A percentile compares a stretch with the other conserved stretches of the same genome.
These are phyloP conservation scores for Lagerstroemia speciosa DNA, from an alignment of 345 rosid genomes.

Conservation along the genomic window DNA sequence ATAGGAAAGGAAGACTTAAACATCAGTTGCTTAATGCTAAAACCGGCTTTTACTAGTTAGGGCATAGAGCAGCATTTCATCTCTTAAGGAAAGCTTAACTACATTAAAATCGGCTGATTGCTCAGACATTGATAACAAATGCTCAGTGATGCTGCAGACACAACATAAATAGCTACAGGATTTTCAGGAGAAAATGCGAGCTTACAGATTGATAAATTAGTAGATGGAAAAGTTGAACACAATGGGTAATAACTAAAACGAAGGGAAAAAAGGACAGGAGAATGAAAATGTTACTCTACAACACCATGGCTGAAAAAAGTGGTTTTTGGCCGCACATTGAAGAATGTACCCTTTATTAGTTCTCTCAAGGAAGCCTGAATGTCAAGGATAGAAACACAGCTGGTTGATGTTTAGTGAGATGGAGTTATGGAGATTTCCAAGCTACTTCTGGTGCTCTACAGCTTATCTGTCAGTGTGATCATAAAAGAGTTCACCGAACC, in stretches of 20 bases:
- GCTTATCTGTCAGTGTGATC: slow-evolving; percentile 77
- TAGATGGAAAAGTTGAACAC: not conserved
- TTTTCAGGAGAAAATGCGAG: not conserved
- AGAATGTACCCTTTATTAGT: not conserved
- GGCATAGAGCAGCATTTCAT: no score
- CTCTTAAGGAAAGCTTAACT: no score
- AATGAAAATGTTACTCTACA: slow-evolving; percentile 1
- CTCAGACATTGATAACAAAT: not conserved
- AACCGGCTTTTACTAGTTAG: no score
- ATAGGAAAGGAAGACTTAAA: no score
- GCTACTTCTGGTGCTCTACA: slow-evolving; percentile 7
- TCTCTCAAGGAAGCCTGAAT: not conserved
- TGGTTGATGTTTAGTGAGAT: not conserved
- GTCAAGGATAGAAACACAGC: not conserved
- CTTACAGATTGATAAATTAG: not conserved
- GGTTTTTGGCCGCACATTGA: not conserved
- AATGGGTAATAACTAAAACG: not conserved
- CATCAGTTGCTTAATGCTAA: no score
- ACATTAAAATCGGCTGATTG: no score
- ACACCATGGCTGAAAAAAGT: not conserved
- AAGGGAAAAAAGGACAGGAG: no score
- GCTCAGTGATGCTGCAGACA: not conserved
- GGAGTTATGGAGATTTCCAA: not conserved
- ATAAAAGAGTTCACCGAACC: slow-evolving; percentile 75
- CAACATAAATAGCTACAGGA: not conserved